Percentiles rank a stretch among this genome's conserved stretches.
phyloP scores from a whole-genome alignment of 352 stramenopile genomes.

The Globisporangium abappressorium region DNA sequence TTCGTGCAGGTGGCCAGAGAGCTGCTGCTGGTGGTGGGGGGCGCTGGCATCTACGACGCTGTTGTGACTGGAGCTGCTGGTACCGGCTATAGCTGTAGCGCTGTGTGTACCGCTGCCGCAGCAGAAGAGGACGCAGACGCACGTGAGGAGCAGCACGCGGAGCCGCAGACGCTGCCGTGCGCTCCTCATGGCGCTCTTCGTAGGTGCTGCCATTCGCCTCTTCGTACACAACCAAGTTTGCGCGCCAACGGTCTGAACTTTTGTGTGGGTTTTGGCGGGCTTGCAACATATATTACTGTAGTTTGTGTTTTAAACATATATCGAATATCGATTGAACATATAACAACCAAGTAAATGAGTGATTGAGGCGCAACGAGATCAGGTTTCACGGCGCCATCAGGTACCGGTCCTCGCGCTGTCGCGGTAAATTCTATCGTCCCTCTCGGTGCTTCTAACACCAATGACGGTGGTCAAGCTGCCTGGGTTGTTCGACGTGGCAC shows the following conservation, averaged over 20 bases:
- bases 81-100: not conserved
- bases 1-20: not conserved
- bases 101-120: not conserved
- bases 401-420: too few species aligned
- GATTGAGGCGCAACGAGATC: too few species aligned
- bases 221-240: not conserved
- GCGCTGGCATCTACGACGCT: not conserved
- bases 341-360: too few species aligned
- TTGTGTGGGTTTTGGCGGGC: too few species aligned
- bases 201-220: not conserved
- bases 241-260: slow-evolving; percentile 4
- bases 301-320: too few species aligned
- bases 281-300: too few species aligned
- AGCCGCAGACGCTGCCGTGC: not conserved
- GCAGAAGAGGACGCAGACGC: not conserved
- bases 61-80: not conserved
- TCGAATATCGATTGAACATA: too few species aligned
- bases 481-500: too few species aligned
- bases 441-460: too few species aligned
- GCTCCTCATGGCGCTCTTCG: not conserved
- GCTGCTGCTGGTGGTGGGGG: not conserved
- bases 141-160: not conserved
- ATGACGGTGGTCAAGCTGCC: too few species aligned
- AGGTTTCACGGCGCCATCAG: too few species aligned
- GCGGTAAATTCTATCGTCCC: too few species aligned